phyloP scores from a whole-genome alignment of 2,329 filamentous ascomycete species.

The Grosmannia penicillata region DNA sequence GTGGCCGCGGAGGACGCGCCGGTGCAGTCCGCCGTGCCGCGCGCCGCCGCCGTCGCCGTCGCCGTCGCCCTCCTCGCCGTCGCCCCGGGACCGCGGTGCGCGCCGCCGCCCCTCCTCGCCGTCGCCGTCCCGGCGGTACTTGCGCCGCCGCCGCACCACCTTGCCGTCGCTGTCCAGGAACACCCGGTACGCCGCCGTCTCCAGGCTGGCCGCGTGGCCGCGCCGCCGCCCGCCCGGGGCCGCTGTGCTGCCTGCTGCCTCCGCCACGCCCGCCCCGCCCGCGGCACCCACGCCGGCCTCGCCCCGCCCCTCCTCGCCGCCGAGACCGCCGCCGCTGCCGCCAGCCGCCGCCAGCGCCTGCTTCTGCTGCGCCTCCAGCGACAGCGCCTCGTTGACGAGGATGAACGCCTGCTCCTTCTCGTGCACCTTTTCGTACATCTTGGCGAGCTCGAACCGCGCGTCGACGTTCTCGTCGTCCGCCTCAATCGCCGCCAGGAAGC shows the following conservation, averaged over 20 bases:
- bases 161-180: conserved; percentile 10
- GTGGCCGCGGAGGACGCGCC: conserved; percentile 5
- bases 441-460: conserved; percentile 65
- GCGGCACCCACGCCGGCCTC: too few relatives aligned
- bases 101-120: background rate
- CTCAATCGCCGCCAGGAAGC: conserved; percentile 60
- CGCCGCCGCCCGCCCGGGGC: conserved; percentile 14
- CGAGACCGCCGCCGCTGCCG: conserved; percentile 16
- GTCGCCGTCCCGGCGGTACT: conserved; percentile 4
- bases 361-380: conserved; percentile 37
- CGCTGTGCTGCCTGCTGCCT: conserved; percentile 11
- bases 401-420: conserved; percentile 64
- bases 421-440: conserved; percentile 65
- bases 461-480: conserved; percentile 59
- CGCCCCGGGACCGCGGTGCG: background rate
- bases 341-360: background rate
- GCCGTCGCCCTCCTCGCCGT: conserved; percentile 4
- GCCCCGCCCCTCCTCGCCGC: conserved; percentile 5
- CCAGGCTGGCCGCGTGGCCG: conserved; percentile 7
- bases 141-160: conserved; percentile 10
- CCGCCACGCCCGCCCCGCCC: conserved; percentile 2
- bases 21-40: conserved; percentile 6
- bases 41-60: conserved; percentile 5
- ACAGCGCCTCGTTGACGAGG: conserved; percentile 60
- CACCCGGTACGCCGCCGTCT: conserved; percentile 10